Evolutionary conservation across 345 rosid species (phyloP).

Genomic region (Chamaenerion angustifolium): DNA sequence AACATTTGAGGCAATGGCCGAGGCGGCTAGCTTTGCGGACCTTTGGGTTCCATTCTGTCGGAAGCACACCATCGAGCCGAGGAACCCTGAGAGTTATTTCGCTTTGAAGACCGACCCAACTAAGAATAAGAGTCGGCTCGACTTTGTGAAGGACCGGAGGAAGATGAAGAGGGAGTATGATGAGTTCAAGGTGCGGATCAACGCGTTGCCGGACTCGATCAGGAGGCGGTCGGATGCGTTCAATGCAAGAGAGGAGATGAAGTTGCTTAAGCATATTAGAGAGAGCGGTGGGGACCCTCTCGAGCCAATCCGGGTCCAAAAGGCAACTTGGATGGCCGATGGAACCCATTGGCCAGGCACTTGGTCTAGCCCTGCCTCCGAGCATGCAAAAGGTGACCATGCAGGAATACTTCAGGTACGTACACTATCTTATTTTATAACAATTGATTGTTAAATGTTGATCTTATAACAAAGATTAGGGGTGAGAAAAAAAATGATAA

Average conservation of each 20-base stretch:
- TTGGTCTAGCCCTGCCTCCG: slow-evolving; percentile 44
- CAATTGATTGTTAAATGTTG: no score
- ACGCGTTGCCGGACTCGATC: slow-evolving; percentile 79
- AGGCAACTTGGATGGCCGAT: slow-evolving; percentile 99
- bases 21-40: slow-evolving; percentile 91
- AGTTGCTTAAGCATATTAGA: slow-evolving; percentile 62
- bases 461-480: no score
- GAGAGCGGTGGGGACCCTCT: slow-evolving; percentile 61
- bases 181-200: slow-evolving; percentile 85
- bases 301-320: slow-evolving; percentile 54
- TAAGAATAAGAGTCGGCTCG: slow-evolving; percentile 65
- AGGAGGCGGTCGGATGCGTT: slow-evolving; percentile 89
- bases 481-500: no score
- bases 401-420: slow-evolving; percentile 66
- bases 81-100: slow-evolving; percentile 82
- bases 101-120: slow-evolving; percentile 73
- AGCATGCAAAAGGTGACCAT: slow-evolving; percentile 89
- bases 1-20: slow-evolving; percentile 95
- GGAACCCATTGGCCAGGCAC: slow-evolving; percentile 98
- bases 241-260: slow-evolving; percentile 95
- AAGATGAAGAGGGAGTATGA: slow-evolving; percentile 78
- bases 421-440: no score
- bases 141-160: slow-evolving; percentile 88
- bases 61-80: slow-evolving; percentile 75
- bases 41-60: slow-evolving; percentile 92